Evolutionary conservation across 306 rosid species (phyloP), one percentile per base, ranked within the genome.

Genomic region (Ormosia semicastrata): DNA sequence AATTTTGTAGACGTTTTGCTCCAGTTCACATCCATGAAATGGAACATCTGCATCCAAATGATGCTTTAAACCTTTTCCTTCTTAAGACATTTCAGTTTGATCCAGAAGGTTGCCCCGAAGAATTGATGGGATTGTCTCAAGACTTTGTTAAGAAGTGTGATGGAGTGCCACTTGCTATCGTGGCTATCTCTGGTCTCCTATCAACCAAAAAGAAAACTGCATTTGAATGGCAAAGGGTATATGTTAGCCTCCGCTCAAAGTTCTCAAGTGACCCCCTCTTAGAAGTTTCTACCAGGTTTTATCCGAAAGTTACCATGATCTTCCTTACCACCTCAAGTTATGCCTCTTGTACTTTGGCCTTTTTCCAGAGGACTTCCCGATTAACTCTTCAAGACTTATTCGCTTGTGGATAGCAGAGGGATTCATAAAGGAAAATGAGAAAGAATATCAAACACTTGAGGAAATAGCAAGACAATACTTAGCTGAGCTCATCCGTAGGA

Each of bases 381-480:
- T 76, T 18, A 62, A 13, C 18, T 56, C 40, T 13, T 1, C 12
- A 30, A 76, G 50, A 76, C 56, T 76, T 10, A 7, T 46, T 46
- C 17, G 8, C 4, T 34, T 76, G 15, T 76, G 80, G 80, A 2
- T 76, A 32, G 72, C 72, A 8, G 80, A 76, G 36, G 72, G 71
- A 18, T 76, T 62, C 46, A 30, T 76, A 9, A 15, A 62, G 2
- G 62, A 7, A 33, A 46, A 32, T 6, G 37, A 8, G 44, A 43
- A 13, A 10, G 62, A 2, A 63, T 13, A 30, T 30, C 37, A 59
- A 8, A 59, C 57, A 17, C 56, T 62, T 8, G 71, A 76, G 37
- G 71, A 62, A 7, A 49, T 36, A 4, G 63, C 49, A 4, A 34
- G 30, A 11, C 72, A 76, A 7, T 62, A 34, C 80, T 63, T 76